These are phyloP conservation scores for Lachnellula suecica DNA, from an alignment of 2,329 filamentous ascomycete species.

Conservation along the genomic window DNA sequence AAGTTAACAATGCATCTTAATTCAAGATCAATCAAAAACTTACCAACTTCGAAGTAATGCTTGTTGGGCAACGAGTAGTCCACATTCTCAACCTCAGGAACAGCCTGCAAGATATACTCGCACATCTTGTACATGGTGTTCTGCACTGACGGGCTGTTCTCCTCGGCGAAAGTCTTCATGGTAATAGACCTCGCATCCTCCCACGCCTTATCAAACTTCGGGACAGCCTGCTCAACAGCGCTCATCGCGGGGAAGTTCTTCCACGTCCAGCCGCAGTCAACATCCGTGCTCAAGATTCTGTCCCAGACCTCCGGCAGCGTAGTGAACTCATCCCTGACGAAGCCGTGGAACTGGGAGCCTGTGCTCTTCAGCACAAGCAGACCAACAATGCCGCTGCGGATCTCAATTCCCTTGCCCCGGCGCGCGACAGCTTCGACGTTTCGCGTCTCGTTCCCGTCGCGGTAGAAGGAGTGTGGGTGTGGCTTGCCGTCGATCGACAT, in stretches of 20 bases:
- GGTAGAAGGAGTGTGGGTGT: slow-evolving; percentile 92
- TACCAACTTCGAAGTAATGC: slow-evolving; percentile 96
- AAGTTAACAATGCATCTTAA: slow-evolving; percentile 14
- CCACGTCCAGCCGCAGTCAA: slow-evolving; percentile 88
- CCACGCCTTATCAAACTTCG: slow-evolving; percentile 78
- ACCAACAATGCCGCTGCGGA: slow-evolving; percentile 77
- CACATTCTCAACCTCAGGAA: slow-evolving; percentile 69
- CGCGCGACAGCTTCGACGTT: slow-evolving; percentile 73
- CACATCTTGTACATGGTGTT: slow-evolving; percentile 99
- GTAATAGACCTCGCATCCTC: slow-evolving; percentile 77
- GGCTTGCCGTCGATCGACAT: slow-evolving; percentile 84
- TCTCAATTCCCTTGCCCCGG: slow-evolving; percentile 67
- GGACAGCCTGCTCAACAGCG: slow-evolving; percentile 63
- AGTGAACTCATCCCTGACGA: slow-evolving; percentile 90
- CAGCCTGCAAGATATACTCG: slow-evolving; percentile 76
- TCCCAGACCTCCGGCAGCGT: slow-evolving; percentile 90
- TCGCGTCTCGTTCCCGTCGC: slow-evolving; percentile 85
- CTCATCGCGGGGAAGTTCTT: slow-evolving; percentile 63
- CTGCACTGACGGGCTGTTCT: slow-evolving; percentile 91
- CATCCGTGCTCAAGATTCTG: slow-evolving; percentile 90
- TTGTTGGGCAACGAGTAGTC: slow-evolving; percentile 93
- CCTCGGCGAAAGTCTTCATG: slow-evolving; percentile 86
- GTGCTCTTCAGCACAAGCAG: slow-evolving; percentile 94
- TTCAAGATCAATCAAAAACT: slow-evolving; percentile 35
- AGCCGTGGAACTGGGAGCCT: slow-evolving; percentile 92